Conservation (phyloP, 805 yeast species). For the Cyberlindnera xylosilytica region DNA sequence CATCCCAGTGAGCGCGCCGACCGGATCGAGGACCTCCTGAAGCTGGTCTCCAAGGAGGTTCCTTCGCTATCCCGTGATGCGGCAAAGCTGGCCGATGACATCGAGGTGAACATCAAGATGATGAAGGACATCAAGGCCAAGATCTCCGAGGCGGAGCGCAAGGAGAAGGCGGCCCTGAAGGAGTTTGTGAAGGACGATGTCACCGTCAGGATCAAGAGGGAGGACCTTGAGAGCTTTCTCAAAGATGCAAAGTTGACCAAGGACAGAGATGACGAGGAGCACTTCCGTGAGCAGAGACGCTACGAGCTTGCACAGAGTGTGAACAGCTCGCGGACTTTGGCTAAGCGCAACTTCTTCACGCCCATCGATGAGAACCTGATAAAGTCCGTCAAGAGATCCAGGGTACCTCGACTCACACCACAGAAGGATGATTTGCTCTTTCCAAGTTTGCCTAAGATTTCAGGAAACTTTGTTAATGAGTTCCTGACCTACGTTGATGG, state of each 20-base stretch:
- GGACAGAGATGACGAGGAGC: constrained; percentile 38
- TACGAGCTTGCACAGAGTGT: constrained; percentile 38
- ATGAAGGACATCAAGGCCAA: constrained; percentile 9
- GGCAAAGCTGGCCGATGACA: constrained; percentile 3
- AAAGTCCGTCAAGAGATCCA: constrained; percentile 11
- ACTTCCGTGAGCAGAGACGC: constrained; percentile 47
- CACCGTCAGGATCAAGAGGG: constrained; percentile 12
- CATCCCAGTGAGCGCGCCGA: constrained; percentile 3
- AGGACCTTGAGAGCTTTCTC: constrained; percentile 40
- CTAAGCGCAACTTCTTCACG: constrained; percentile 38
- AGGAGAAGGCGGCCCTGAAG: constrained; percentile 1
- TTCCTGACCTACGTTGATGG: constrained; percentile 19
- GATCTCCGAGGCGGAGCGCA: constrained; percentile 5
- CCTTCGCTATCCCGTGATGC: constrained; percentile 4
- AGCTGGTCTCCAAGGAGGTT: constrained; percentile 11
- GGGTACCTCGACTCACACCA: constrained; percentile 15
- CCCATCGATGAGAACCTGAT: constrained; percentile 27
- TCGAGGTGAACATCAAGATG: constrained; percentile 4
- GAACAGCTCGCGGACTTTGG: constrained; percentile 37
- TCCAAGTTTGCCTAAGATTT: constrained; percentile 18
- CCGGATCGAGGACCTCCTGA: constrained; percentile 7
- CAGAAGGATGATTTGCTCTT: constrained; percentile 21
- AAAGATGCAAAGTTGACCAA: constrained; percentile 39
- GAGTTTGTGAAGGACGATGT: constrained; percentile 1
- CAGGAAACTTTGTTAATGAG: constrained; percentile 19